Evolutionary conservation across 108 stramenopile genomes (phyloP).

Genomic region (Poteriospumella lacustris): DNA sequence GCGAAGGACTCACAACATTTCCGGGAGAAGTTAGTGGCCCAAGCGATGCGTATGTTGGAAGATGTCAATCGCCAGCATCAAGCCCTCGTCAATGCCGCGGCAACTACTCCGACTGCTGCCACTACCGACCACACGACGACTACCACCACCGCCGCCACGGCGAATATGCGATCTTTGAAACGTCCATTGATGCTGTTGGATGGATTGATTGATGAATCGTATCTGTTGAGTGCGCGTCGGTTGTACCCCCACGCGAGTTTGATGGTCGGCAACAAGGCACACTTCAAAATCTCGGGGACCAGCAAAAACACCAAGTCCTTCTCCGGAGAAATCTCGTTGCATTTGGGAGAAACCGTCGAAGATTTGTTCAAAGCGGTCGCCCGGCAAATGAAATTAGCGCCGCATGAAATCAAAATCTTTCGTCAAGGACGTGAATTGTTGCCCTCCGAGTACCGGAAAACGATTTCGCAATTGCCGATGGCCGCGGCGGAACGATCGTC

Average conservation of each 20-base stretch:
- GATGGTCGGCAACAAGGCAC: not conserved
- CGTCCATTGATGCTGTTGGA: not conserved
- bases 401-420: not conserved
- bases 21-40: too few relatives aligned
- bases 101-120: too few relatives aligned
- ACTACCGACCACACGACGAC: too few relatives aligned
- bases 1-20: too few relatives aligned
- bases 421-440: not conserved
- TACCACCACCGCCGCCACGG: too few relatives aligned
- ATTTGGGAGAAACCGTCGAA: not conserved
- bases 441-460: not conserved
- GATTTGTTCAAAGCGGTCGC: not conserved
- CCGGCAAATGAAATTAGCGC: not conserved
- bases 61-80: too few relatives aligned
- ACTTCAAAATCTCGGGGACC: not conserved
- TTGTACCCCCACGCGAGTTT: not conserved
- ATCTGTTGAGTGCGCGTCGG: not conserved
- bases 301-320: not conserved
- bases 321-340: not conserved
- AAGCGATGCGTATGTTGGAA: too few relatives aligned
- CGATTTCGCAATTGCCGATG: not conserved
- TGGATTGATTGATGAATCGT: slow-evolving; percentile 1
- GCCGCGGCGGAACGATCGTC: too few relatives aligned
- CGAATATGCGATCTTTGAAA: too few relatives aligned
- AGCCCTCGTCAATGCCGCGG: too few relatives aligned